Conservation (phyloP, 768 basidiomycete genomes). For the Auricularia sp. region DNA sequence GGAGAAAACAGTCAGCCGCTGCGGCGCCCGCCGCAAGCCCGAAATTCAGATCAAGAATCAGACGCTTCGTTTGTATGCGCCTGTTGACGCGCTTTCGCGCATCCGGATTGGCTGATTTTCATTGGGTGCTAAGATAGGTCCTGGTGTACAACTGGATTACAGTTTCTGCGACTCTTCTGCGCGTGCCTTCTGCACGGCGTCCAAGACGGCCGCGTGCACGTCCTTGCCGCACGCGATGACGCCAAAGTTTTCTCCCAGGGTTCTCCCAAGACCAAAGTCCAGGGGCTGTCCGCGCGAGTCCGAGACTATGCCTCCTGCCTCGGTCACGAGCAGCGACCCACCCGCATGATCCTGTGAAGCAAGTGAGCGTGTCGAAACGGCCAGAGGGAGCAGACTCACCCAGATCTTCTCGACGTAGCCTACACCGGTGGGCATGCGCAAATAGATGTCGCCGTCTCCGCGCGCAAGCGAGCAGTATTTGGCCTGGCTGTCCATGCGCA, state of each 20-base stretch:
- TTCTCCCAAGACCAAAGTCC: constrained; percentile 80
- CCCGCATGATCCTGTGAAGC: constrained; percentile 74
- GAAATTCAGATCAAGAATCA: not conserved
- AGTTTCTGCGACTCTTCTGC: constrained; percentile 18
- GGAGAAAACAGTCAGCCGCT: not conserved
- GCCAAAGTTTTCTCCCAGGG: constrained; percentile 78
- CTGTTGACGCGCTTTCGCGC: no score
- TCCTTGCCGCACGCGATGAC: constrained; percentile 74
- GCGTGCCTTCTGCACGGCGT: constrained; percentile 58
- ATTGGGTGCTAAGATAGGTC: no score
- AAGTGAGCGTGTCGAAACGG: not conserved
- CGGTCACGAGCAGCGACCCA: constrained; percentile 72
- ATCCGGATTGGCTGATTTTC: no score
- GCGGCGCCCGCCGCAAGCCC: not conserved
- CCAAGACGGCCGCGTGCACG: constrained; percentile 58
- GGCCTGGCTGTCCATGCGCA: constrained; percentile 92
- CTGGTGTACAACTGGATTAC: not conserved
- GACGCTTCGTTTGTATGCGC: no score
- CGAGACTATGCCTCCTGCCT: constrained; percentile 83
- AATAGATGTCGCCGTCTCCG: constrained; percentile 77
- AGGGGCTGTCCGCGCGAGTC: constrained; percentile 72
- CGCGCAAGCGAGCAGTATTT: constrained; percentile 84
- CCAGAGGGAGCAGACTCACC: constrained; percentile 34
- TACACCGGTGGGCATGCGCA: constrained; percentile 66
- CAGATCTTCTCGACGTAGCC: constrained; percentile 95